Evolutionary conservation across 31 red algal species (phyloP).

Genomic region (Endocladia muricata): DNA sequence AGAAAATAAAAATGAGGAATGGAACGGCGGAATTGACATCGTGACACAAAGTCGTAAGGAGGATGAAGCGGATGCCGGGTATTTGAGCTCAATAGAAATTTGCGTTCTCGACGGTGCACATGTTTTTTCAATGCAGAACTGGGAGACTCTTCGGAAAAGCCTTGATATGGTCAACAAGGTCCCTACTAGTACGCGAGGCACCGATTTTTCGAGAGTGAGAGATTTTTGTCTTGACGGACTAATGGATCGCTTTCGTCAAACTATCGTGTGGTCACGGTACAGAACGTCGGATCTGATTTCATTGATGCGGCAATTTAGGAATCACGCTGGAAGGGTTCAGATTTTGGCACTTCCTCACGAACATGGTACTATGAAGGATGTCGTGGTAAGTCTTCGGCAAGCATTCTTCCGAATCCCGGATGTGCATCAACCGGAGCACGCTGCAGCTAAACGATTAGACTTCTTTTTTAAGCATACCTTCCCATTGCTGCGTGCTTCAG

Average conservation of each 20-base stretch:
- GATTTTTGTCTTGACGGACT: slow-evolving; percentile 42
- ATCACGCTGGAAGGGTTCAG: slow-evolving; percentile 23
- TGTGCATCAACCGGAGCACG: slow-evolving; percentile 4
- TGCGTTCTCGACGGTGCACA: slow-evolving; percentile 69
- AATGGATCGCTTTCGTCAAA: slow-evolving; percentile 46
- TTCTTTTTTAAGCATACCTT: slow-evolving; percentile 35
- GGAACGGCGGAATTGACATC: slow-evolving; percentile 35
- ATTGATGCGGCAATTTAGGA: slow-evolving; percentile 16
- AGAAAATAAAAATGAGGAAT: slow-evolving; percentile 39
- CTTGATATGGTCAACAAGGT: slow-evolving; percentile 48
- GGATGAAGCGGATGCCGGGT: slow-evolving; percentile 39
- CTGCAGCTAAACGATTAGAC: slow-evolving; percentile 26
- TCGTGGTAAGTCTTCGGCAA: slow-evolving; percentile 39
- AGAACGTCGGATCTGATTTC: slow-evolving; percentile 44
- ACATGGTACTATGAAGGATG: slow-evolving; percentile 33
- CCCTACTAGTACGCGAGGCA: slow-evolving; percentile 43
- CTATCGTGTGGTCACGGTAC: slow-evolving; percentile 42
- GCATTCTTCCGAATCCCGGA: slow-evolving; percentile 44
- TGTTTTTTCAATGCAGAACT: slow-evolving; percentile 85
- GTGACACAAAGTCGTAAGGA: slow-evolving; percentile 5
- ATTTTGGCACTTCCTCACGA: slow-evolving; percentile 8
- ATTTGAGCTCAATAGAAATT: slow-evolving; percentile 82
- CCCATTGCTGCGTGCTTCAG: slow-evolving; percentile 11
- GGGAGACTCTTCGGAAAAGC: slow-evolving; percentile 32
- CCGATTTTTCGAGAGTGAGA: slow-evolving; percentile 58